These are phyloP conservation scores for Pulicaria dysenterica DNA, from an alignment of 129 eudicot genomes.

Conservation along the genomic window DNA sequence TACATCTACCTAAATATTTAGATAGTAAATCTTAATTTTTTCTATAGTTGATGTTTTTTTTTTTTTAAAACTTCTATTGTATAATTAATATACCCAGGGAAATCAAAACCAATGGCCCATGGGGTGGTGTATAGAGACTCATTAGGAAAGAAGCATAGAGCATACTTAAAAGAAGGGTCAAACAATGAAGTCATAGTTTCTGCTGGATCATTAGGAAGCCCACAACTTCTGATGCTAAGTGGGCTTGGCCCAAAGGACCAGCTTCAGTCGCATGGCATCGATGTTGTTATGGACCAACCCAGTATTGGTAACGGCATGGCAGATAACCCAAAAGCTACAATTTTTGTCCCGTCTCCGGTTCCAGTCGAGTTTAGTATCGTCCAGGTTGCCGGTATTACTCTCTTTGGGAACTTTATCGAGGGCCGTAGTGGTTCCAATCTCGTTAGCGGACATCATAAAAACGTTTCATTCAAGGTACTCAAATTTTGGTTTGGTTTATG, in stretches of 20 bases:
- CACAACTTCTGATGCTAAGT: constrained; percentile 58
- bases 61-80: background rate
- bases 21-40: too few relatives aligned
- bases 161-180: constrained; percentile 44
- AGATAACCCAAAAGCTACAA: constrained; percentile 59
- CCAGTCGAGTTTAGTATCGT: constrained; percentile 59
- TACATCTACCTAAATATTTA: background rate
- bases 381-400: constrained; percentile 65
- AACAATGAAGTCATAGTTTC: constrained; percentile 52
- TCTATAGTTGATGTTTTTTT: too few relatives aligned
- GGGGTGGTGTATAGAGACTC: constrained; percentile 65
- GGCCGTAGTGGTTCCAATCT: constrained; percentile 53
- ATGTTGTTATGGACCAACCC: constrained; percentile 51
- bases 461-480: constrained; percentile 12
- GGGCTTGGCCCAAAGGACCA: constrained; percentile 57
- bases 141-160: constrained; percentile 49
- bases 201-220: constrained; percentile 78
- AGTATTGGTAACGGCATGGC: constrained; percentile 55
- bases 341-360: constrained; percentile 52
- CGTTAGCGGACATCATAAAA: constrained; percentile 1
- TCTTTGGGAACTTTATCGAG: constrained; percentile 57
- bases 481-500: background rate
- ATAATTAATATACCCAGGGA: constrained; percentile 27
- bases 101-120: constrained; percentile 48
- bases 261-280: constrained; percentile 50